Conservation (phyloP, 1,139 yeast species). For the Pneumocystis murina region DNA sequence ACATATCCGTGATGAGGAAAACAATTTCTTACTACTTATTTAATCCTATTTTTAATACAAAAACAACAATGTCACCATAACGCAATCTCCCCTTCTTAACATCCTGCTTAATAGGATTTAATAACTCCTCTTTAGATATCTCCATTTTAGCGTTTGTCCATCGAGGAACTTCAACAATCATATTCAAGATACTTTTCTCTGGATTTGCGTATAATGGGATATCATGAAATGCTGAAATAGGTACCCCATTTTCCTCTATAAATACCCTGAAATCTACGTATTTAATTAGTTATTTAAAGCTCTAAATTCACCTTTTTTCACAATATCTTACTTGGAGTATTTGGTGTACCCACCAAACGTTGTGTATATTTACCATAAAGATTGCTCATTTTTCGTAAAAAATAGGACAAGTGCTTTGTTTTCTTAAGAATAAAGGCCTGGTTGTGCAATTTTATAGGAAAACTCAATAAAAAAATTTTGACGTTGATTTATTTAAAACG, state of each 20-base stretch:
- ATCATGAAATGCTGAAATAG: conserved; percentile 80
- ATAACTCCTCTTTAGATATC: conserved; percentile 54
- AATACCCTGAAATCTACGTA: conserved; percentile 58
- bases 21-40: conserved; percentile 54
- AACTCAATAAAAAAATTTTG: neutral
- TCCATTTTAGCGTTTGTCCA: neutral
- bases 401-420: neutral
- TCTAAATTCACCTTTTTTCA: neutral
- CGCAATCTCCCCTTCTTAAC: conserved; percentile 72
- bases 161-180: conserved; percentile 90
- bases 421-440: neutral
- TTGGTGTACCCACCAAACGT: conserved; percentile 71
- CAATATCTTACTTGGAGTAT: conserved; percentile 33
- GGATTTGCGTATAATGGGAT: conserved; percentile 60
- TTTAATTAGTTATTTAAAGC: neutral
- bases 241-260: conserved; percentile 42
- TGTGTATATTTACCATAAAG: conserved; percentile 17
- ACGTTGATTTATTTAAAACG: neutral
- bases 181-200: conserved; percentile 52
- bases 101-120: conserved; percentile 89
- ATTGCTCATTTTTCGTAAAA: neutral
- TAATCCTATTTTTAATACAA: neutral
- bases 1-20: conserved; percentile 96
- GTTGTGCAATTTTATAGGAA: neutral
- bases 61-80: neutral